Percentiles rank a stretch among this genome's conserved stretches.
Conservation (phyloP, 2,329 filamentous ascomycete species). For the Elsinoe arachidis region DNA sequence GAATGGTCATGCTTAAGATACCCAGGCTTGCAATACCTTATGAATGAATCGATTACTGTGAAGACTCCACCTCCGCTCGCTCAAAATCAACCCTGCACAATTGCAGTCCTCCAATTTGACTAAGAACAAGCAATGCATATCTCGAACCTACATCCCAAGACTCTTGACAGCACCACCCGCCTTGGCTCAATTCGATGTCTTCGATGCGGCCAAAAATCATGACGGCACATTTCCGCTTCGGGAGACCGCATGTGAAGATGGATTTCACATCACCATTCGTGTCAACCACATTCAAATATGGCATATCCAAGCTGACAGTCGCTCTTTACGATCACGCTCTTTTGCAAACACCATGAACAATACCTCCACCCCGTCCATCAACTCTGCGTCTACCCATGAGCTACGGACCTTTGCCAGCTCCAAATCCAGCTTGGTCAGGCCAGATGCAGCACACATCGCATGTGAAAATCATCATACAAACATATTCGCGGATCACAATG, state of each 20-base stretch:
- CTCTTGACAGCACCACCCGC: background rate
- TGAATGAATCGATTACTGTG: background rate
- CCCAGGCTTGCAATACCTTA: background rate
- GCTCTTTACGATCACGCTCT: background rate
- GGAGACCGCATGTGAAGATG: conserved; percentile 8
- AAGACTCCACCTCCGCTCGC: too few species aligned
- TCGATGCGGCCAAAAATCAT: background rate
- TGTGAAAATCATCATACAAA: conserved; percentile 6
- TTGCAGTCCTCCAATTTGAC: too few species aligned
- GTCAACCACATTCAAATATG: background rate
- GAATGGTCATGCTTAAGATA: conserved; percentile 11
- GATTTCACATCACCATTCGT: background rate
- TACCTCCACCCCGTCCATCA: background rate
- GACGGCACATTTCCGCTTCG: background rate
- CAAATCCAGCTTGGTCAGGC: background rate
- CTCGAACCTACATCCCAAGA: background rate
- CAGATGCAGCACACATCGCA: background rate
- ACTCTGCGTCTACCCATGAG: background rate
- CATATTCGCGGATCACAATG: background rate
- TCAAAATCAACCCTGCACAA: too few species aligned
- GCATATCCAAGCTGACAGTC: background rate
- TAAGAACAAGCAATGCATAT: too few species aligned
- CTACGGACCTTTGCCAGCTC: background rate
- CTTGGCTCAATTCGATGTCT: too few species aligned
- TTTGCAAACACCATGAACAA: background rate